Percentiles rank a stretch among this genome's conserved stretches.
phyloP scores from a whole-genome alignment of 306 rosid genomes.

The Adenanthera pavonina region DNA sequence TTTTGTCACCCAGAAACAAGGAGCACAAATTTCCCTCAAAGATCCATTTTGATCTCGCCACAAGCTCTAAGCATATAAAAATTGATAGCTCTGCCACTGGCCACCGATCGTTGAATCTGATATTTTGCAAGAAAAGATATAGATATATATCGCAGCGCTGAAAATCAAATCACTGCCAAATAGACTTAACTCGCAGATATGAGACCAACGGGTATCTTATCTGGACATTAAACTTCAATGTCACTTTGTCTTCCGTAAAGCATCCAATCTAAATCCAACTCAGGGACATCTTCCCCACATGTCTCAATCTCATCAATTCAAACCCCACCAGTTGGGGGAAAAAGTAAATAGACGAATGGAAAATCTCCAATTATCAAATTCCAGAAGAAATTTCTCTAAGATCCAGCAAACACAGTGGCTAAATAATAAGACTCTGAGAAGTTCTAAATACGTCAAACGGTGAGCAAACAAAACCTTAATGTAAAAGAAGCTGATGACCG shows the following conservation, averaged over 20 bases:
- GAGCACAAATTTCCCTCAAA: conserved; percentile 30
- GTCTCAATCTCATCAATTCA: conserved; percentile 44
- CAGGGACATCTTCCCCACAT: conserved; percentile 41
- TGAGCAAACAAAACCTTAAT: conserved; percentile 13
- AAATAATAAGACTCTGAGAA: conserved; percentile 41
- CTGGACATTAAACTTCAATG: conserved; percentile 37
- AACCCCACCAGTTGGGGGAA: conserved; percentile 14
- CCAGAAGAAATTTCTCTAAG: neutral
- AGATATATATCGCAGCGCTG: conserved; percentile 31
- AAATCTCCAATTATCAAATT: conserved; percentile 31
- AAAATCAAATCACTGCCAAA: conserved; percentile 35
- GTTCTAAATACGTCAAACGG: conserved; percentile 9
- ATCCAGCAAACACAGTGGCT: conserved; percentile 32
- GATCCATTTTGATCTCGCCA: conserved; percentile 33
- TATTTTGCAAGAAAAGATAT: conserved; percentile 13
- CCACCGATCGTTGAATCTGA: conserved; percentile 42
- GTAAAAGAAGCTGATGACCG: conserved; percentile 29
- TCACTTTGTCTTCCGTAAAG: conserved; percentile 38
- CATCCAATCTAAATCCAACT: conserved; percentile 36
- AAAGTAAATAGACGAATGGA: conserved; percentile 3
- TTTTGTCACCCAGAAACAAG: conserved; percentile 16
- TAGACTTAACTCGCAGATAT: conserved; percentile 24
- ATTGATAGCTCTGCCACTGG: conserved; percentile 29
- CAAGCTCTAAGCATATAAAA: conserved; percentile 33
- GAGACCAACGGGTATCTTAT: conserved; percentile 39